Conservation (phyloP, 1,139 yeast genomes). For the Nadsonia commutata region DNA sequence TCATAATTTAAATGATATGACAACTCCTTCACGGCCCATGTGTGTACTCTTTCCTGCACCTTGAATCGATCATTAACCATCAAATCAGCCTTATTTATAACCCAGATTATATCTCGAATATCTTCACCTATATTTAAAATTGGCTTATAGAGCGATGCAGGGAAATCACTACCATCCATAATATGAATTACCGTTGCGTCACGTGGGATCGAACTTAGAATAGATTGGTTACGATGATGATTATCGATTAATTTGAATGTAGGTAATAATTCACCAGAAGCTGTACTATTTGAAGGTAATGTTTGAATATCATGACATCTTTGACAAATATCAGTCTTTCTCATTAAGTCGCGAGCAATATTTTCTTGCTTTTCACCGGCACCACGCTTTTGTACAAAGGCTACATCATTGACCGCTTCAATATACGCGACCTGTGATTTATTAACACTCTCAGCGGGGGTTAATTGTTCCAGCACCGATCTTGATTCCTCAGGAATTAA, state of each 20-base stretch:
- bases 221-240: neutral
- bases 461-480: neutral
- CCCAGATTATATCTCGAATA: constrained; percentile 29
- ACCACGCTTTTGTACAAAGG: neutral
- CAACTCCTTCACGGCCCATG: constrained; percentile 34
- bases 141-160: constrained; percentile 30
- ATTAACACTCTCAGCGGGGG: neutral
- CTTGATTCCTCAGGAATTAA: neutral
- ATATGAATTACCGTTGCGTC: constrained; percentile 43
- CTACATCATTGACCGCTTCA: neutral
- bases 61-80: constrained; percentile 27
- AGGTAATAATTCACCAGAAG: too few species aligned
- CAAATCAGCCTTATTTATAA: constrained; percentile 47
- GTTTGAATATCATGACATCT: neutral
- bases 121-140: neutral
- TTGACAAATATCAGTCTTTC: neutral
- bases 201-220: constrained; percentile 32
- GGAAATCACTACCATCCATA: constrained; percentile 55
- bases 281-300: neutral
- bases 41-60: constrained; percentile 27
- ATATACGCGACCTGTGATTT: neutral
- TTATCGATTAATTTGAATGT: neutral
- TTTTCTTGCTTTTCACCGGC: neutral
- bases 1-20: constrained; percentile 21
- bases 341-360: neutral